Conservation (phyloP, 352 stramenopile genomes). For the Globisporangium nagaii region DNA sequence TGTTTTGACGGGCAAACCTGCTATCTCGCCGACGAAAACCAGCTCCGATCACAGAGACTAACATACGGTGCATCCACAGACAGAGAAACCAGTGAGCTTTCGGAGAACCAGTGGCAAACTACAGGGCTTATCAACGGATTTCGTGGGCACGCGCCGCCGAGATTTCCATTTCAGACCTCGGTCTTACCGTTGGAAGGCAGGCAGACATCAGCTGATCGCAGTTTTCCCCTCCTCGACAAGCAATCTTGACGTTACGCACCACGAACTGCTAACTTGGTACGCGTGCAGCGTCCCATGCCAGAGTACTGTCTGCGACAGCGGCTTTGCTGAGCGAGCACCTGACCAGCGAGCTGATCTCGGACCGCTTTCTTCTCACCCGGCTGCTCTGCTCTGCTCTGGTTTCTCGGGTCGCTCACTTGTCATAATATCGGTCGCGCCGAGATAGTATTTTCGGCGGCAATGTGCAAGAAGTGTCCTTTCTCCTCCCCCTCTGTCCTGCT, state of each 20-base stretch:
- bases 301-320: too few species aligned
- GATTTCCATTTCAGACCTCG: neutral
- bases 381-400: too few species aligned
- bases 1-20: conserved; percentile 3
- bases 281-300: too few species aligned
- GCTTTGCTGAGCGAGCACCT: too few species aligned
- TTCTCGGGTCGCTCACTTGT: neutral
- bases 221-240: neutral
- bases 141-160: too few species aligned
- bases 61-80: too few species aligned
- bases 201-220: neutral
- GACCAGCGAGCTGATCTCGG: neutral
- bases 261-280: too few species aligned
- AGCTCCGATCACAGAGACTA: neutral
- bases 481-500: neutral
- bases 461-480: neutral
- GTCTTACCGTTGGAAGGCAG: neutral
- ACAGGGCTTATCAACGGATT: neutral
- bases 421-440: neutral
- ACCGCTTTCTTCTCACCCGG: too few species aligned
- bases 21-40: neutral
- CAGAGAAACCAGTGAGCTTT: too few species aligned
- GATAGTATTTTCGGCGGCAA: neutral
- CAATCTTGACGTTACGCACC: neutral
- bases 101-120: neutral